Evolutionary conservation across 2,329 filamentous ascomycete genomes (phyloP), one percentile per base, ranked within the genome.

Genomic region (Colletotrichum lindemuthianum): DNA sequence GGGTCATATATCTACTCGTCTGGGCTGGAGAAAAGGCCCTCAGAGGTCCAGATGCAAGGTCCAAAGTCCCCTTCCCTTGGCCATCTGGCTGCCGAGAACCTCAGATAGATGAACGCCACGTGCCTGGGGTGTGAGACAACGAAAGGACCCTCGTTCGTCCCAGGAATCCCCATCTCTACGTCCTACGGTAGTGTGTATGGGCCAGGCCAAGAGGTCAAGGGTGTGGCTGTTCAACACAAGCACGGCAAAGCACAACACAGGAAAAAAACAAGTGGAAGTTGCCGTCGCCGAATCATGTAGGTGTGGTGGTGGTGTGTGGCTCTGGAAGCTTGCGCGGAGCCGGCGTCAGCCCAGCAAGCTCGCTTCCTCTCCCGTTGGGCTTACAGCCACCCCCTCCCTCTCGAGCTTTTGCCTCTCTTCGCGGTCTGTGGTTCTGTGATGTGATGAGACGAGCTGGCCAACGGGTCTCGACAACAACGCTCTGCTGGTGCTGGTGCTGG

Each of bases 41-140:
- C 24, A 24, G 24, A 24, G 24, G 24, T 24, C 24, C 4, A 16
- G 43, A 45, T n/a, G 43, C 43, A 45, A 15, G 43, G 43, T 45
- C 6, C 4, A 9, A 16, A 45, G 15, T n/a, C 13, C 43, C 12
- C 57, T 40, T 54, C 10, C 55, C 49, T 60, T 56, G 59, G 43
- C 12, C 55, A 24, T 24, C 51, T 13, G 50, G 50, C 49, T 50
- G 36, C 13, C 43, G 49, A 32, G 13, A 8, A 44, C 39, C 51
- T 60, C 61, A 60, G 61, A 65, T 65, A 60, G 45, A 55, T 15
- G 39, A 60, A 47, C 61, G 50, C 61, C 61, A 60, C 57, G 45
- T 37, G 60, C 43, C 34, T n/a, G 50, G 50, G 50, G 60, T 4
- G 58, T 56, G 61, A 55, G 51, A 47, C 34, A 32, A 41, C 10